A percentile compares a stretch with the other conserved stretches of the same genome.
phyloP scores from a whole-genome alignment of 305 asterid genomes.

The Lippia alba region DNA sequence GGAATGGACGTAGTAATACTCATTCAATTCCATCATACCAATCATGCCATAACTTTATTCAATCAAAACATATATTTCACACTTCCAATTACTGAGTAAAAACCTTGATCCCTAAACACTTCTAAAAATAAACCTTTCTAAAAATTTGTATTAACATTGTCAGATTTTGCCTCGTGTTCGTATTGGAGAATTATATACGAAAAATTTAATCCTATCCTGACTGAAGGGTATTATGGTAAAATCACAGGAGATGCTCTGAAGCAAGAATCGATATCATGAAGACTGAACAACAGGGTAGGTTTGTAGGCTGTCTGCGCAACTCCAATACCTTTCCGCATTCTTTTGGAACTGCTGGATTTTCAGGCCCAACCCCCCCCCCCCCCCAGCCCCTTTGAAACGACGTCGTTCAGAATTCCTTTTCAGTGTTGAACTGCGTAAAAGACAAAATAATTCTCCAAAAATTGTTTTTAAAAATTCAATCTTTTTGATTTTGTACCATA shows the following conservation, averaged over 20 bases:
- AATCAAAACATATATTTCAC: too few relatives aligned
- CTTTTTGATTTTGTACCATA: slow-evolving; percentile 16
- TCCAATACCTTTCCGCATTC: slow-evolving; percentile 31
- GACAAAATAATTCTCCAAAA: slow-evolving; percentile 2
- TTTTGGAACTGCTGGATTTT: slow-evolving; percentile 16
- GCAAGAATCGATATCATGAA: slow-evolving; percentile 40
- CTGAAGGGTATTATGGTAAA: slow-evolving; percentile 40
- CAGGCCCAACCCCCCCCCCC: too few relatives aligned
- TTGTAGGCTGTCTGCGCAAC: slow-evolving; percentile 30
- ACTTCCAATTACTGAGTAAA: too few relatives aligned
- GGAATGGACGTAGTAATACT: too few relatives aligned
- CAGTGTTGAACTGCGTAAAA: slow-evolving; percentile 16
- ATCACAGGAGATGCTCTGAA: slow-evolving; percentile 17
- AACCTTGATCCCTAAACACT: too few relatives aligned
- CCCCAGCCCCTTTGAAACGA: slow-evolving; percentile 30
- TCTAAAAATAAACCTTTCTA: too few relatives aligned
- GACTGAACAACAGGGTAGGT: slow-evolving; percentile 21
- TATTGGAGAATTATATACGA: too few relatives aligned
- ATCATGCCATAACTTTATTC: too few relatives aligned
- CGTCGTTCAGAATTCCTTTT: slow-evolving; percentile 31
- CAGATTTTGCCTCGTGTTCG: too few relatives aligned
- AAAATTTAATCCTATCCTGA: neutral
- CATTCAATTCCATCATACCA: too few relatives aligned
- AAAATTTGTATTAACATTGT: too few relatives aligned
- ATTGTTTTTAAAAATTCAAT: neutral